Evolutionary conservation across 805 yeast species (phyloP), one percentile per base, ranked within the genome.

Genomic region (Nakazawaea wyomingensis): DNA sequence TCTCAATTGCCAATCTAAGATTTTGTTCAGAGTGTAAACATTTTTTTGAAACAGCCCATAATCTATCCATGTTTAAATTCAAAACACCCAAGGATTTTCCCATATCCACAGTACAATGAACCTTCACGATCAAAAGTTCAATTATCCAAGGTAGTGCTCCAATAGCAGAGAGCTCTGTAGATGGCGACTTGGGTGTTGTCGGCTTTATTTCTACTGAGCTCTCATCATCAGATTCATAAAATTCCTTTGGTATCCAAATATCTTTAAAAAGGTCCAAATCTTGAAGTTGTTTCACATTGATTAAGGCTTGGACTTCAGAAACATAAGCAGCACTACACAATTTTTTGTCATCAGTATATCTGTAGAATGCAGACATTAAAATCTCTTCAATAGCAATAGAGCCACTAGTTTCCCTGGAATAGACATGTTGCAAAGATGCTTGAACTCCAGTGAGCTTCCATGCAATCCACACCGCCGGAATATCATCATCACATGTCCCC

Each of bases 361-460:
- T 68, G 29, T 81, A 55, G 16, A 76, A 64, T n/a, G 74, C 68
- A 4, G 72, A 70, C 10, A 78, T 26, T 37, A 78, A 54, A 9
- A 82, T 56, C 34, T 71, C 66, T 14, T 76, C 69, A 7, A 78
- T 48, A 1, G 57, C 51, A 22, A 86, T 59, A 3, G 85, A 80
- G 0, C 95, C 95, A 67, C 96, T 88, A 0, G 84, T 74, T 49
- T 88, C 96, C 48, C 96, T 76, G 0, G 98, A 91, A 56, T 87
- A 93, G 13, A 86, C 80, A 60, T 93, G 99, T 54, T 88, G 96
- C 28, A 93, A 64, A 0, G 90, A 80, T 0, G 91, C 85, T 17
- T 75, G 68, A 4, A 88, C 60, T 2, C 76, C 69, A n/a, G 71
- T 68, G 14, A 88, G 48, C 13, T 71, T 68, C 2, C 80, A 57